Evolutionary conservation across 2,329 filamentous ascomycete genomes (phyloP).

Genomic region (Hypoxylon sp.): DNA sequence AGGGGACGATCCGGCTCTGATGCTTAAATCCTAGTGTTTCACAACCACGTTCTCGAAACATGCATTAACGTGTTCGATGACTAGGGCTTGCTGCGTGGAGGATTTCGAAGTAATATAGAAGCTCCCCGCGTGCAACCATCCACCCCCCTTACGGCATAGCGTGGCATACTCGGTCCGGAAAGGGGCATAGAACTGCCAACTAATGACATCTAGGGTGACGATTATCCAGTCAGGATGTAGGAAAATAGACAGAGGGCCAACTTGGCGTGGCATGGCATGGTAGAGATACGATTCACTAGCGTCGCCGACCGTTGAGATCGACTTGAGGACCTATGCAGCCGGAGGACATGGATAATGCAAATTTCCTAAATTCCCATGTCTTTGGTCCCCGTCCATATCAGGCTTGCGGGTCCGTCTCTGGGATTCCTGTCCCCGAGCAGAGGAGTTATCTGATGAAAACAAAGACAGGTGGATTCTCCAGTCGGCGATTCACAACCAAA

Average conservation of each 20-base stretch:
- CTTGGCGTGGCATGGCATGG: constrained; percentile 22
- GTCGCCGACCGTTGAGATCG: constrained; percentile 44
- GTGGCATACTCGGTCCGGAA: constrained; percentile 33
- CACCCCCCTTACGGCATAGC: constrained; percentile 29
- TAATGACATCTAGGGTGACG: constrained; percentile 16
- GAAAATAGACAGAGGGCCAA: constrained; percentile 22
- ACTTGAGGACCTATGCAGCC: constrained; percentile 24
- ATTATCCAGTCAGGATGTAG: constrained; percentile 29
- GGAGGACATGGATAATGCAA: constrained; percentile 28
- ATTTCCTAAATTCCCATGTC: constrained; percentile 24
- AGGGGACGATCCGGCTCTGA: constrained; percentile 24
- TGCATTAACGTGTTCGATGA: constrained; percentile 24
- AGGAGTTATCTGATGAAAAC: constrained; percentile 23
- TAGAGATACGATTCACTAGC: constrained; percentile 30
- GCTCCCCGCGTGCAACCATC: constrained; percentile 36
- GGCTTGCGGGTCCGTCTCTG: constrained; percentile 32
- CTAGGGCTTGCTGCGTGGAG: constrained; percentile 22
- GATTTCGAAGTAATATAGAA: constrained; percentile 38
- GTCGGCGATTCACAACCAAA: constrained; percentile 40
- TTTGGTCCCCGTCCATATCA: constrained; percentile 26
- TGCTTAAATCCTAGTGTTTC: constrained; percentile 36
- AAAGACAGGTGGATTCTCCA: constrained; percentile 23
- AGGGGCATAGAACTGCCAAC: constrained; percentile 16
- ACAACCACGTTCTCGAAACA: constrained; percentile 44
- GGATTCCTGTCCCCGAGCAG: constrained; percentile 17